Evolutionary conservation across 106 monocot species (phyloP).

Genomic region (Dioscorea dumetorum): DNA sequence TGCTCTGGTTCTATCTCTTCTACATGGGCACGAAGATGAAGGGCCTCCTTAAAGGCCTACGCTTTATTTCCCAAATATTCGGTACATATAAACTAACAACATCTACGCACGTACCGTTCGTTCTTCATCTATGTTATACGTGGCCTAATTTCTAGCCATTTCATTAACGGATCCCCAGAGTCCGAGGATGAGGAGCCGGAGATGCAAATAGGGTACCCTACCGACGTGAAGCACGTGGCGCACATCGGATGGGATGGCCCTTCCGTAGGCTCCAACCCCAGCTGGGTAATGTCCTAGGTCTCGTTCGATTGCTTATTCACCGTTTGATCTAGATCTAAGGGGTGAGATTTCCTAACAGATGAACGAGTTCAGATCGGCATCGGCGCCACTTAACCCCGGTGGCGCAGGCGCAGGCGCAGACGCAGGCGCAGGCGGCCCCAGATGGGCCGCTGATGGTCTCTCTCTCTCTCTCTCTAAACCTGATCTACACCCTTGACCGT

Average conservation of each 20-base stretch:
- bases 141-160: too few relatives aligned
- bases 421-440: neutral
- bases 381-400: constrained; percentile 5
- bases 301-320: neutral
- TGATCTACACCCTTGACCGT: too few relatives aligned
- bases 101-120: too few relatives aligned
- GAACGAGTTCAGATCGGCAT: constrained; percentile 15
- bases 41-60: constrained; percentile 9
- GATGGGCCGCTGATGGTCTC: too few relatives aligned
- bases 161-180: too few relatives aligned
- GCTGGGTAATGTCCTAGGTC: neutral
- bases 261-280: neutral
- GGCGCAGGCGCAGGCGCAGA: too few relatives aligned
- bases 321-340: constrained; percentile 1
- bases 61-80: constrained; percentile 10
- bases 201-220: constrained; percentile 10
- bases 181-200: constrained; percentile 4
- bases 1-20: too few relatives aligned
- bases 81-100: neutral
- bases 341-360: constrained; percentile 3
- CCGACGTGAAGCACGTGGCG: constrained; percentile 11
- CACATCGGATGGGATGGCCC: constrained; percentile 13
- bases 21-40: constrained; percentile 6
- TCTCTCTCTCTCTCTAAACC: too few relatives aligned
- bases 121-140: too few relatives aligned